Evolutionary conservation across 257 asterid species (phyloP).

Genomic region (Striga asiatica): DNA sequence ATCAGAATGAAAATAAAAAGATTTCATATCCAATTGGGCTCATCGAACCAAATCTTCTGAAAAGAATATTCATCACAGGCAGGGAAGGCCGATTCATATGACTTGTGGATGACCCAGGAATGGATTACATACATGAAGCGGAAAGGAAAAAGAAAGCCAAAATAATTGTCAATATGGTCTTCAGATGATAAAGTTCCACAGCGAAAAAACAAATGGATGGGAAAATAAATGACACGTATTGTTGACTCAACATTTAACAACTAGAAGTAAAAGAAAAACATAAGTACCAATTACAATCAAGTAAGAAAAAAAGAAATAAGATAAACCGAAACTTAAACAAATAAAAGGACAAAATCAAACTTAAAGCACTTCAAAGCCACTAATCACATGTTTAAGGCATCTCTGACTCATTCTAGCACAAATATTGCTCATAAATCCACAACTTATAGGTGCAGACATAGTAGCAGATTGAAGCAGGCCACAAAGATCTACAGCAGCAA

Average conservation of each 20-base stretch:
- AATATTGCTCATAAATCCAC: constrained; percentile 54
- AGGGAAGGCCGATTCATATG: no score
- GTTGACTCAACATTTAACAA: neutral
- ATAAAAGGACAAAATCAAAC: constrained; percentile 17
- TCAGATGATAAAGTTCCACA: neutral
- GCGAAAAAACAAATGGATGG: neutral
- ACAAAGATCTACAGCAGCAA: constrained; percentile 94
- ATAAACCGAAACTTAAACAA: constrained; percentile 8
- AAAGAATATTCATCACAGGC: no score
- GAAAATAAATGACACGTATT: neutral
- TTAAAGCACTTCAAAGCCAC: constrained; percentile 26
- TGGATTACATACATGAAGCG: neutral
- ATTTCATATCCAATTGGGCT: no score
- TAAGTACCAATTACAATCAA: constrained; percentile 13
- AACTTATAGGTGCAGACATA: constrained; percentile 63
- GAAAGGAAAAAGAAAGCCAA: neutral
- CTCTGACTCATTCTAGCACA: constrained; percentile 45
- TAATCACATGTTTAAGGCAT: constrained; percentile 39
- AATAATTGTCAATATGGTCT: neutral
- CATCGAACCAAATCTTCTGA: no score
- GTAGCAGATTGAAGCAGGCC: constrained; percentile 81
- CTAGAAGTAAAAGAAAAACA: constrained; percentile 11
- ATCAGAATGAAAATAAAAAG: no score
- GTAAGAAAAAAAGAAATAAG: neutral
- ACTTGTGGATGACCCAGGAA: no score